Conservation (phyloP, 805 yeast genomes). For the Diddensiella transvaalensis region DNA sequence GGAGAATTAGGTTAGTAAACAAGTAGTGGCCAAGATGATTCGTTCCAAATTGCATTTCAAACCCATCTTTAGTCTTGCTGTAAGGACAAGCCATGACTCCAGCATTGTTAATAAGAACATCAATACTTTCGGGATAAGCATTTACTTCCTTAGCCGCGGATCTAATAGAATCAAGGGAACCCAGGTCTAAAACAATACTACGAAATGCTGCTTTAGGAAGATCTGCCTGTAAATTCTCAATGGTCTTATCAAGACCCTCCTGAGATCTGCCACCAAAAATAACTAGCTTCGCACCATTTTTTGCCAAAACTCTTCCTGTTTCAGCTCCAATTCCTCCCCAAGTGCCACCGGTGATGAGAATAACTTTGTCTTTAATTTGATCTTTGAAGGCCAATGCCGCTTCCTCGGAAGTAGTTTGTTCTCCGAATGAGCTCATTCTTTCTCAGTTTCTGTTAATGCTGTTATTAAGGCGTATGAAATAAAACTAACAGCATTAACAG, state of each 20-base stretch:
- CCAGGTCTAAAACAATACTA: slow-evolving; percentile 17
- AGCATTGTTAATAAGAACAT: slow-evolving; percentile 71
- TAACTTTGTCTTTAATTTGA: slow-evolving; percentile 12
- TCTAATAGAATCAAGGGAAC: slow-evolving; percentile 14
- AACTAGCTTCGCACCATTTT: slow-evolving; percentile 8
- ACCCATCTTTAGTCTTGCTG: slow-evolving; percentile 59
- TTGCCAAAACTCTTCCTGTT: slow-evolving; percentile 11
- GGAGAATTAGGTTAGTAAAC: slow-evolving; percentile 44
- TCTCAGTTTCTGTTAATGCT: too few species aligned
- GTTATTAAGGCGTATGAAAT: too few species aligned
- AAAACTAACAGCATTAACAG: too few species aligned
- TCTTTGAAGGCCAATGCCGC: slow-evolving; percentile 4
- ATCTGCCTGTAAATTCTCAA: slow-evolving; percentile 7
- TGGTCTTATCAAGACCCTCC: slow-evolving; percentile 10
- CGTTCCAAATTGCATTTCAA: slow-evolving; percentile 77
- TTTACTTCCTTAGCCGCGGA: slow-evolving; percentile 19
- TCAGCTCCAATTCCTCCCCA: slow-evolving; percentile 20
- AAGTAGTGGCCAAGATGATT: slow-evolving; percentile 75
- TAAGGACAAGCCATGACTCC: slow-evolving; percentile 79
- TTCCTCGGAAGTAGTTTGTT: slow-evolving; percentile 10
- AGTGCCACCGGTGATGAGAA: slow-evolving; percentile 17
- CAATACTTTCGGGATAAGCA: slow-evolving; percentile 32
- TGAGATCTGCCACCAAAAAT: slow-evolving; percentile 11
- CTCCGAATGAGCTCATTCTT: neutral
- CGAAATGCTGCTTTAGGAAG: slow-evolving; percentile 10